Evolutionary conservation across 345 rosid species (phyloP), one percentile per base, ranked within the genome.

Genomic region (Citrus hindsii): DNA sequence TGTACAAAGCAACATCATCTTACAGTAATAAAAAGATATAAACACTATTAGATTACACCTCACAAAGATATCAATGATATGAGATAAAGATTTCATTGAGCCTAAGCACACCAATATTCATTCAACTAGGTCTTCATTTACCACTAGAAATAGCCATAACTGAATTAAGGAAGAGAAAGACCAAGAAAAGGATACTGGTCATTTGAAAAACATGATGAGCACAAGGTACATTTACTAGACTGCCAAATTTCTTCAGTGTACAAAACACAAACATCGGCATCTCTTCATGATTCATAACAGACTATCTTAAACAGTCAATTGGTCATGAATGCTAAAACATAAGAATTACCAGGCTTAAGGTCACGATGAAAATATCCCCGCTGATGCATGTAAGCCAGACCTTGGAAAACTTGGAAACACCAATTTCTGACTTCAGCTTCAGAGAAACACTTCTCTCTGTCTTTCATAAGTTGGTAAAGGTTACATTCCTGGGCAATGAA

Each of bases 371-470:
- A 96, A 80, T 93, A 94, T 76, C 99, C 99, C 67, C 86, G 90
- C 80, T 90, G 97, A 80, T 96, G 97, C 93, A 96, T 89, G 82
- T 96, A 91, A 67, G 94, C 90, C 79, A 96, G 98, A 68, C 97
- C 99, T 83, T 94, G 98, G 78, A 94, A 94, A 56, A 96, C 95
- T 92, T 96, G 99, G 80, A 92, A 94, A 84, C 92, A 96, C 98
- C 97, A 92, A 83, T 91, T 94, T 84, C 94, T 90, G 67, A 96
- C 78, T 79, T 92, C 94, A 78, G 87, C 77, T 84, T 94, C 99
- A 1, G 97, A 86, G 86, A 94, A 92, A 65, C 80, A 88, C 85
- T 82, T 90, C 74, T 85, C 90, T 67, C 88, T 87, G 82, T 90
- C 95, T 80, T 96, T 96, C 90, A 94, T 92, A 74, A 94, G 97